These are phyloP conservation scores for Odontarrhena argentea DNA, from an alignment of 345 rosid species.

Conservation along the genomic window DNA sequence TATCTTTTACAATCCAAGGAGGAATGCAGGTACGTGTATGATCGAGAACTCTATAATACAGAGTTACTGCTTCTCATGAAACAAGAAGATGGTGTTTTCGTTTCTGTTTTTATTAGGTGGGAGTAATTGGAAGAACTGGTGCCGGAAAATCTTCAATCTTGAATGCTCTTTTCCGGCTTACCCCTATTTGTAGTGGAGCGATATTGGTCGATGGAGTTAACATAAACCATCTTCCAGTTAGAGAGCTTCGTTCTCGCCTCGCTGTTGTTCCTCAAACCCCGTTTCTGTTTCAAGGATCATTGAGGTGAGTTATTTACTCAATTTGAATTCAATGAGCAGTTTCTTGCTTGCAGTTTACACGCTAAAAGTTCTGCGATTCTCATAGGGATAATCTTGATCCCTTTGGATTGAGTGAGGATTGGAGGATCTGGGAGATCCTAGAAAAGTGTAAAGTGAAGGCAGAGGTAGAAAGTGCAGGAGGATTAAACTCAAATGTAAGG, in stretches of 20 bases:
- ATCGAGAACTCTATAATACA: not conserved
- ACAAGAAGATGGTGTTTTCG: not conserved
- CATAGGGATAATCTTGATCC: slow-evolving; percentile 90
- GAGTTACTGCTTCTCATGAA: slow-evolving; percentile 14
- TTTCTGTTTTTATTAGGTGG: slow-evolving; percentile 55
- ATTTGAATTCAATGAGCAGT: not conserved
- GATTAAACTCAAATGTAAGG: slow-evolving; percentile 60
- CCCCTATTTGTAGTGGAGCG: slow-evolving; percentile 60
- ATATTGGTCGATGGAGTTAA: slow-evolving; percentile 73
- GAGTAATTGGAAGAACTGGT: slow-evolving; percentile 92
- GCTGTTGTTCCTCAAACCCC: slow-evolving; percentile 94
- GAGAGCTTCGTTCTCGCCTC: slow-evolving; percentile 77
- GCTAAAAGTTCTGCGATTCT: not conserved
- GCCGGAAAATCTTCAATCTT: slow-evolving; percentile 91
- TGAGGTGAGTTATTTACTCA: slow-evolving; percentile 52
- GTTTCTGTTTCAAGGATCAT: slow-evolving; percentile 80
- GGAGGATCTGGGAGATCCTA: slow-evolving; percentile 65
- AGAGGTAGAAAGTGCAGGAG: slow-evolving; percentile 79
- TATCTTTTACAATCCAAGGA: slow-evolving; percentile 64
- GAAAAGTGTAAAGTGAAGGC: slow-evolving; percentile 81
- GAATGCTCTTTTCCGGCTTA: slow-evolving; percentile 85
- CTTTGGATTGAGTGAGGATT: slow-evolving; percentile 50
- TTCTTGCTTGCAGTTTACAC: slow-evolving; percentile 3
- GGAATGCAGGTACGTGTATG: slow-evolving; percentile 62
- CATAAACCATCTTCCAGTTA: slow-evolving; percentile 61